phyloP scores from a whole-genome alignment of 345 rosid genomes.

The Populus tremula region DNA sequence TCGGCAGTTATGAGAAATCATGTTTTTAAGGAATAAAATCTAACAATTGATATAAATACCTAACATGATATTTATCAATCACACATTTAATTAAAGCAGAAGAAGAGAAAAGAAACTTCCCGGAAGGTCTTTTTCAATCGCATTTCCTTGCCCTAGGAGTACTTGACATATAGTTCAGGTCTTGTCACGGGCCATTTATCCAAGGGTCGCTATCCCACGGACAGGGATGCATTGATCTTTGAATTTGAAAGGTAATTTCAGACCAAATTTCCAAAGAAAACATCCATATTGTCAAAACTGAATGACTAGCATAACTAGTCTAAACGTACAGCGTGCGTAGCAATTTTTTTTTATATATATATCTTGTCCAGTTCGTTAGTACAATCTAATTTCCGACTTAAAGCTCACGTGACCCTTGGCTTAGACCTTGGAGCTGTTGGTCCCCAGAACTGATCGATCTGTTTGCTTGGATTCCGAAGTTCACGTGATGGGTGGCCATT shows the following conservation, averaged over 20 bases:
- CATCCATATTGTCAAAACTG: too few species aligned
- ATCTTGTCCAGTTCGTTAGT: background rate
- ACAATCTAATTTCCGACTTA: background rate
- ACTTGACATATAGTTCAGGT: background rate
- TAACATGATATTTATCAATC: too few species aligned
- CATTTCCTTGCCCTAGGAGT: background rate
- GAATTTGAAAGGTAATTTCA: too few species aligned
- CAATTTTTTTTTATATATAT: too few species aligned
- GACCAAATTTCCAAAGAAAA: too few species aligned
- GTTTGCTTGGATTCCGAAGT: background rate
- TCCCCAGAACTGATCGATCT: background rate
- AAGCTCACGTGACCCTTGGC: background rate
- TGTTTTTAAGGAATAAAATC: too few species aligned
- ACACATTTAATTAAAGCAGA: too few species aligned
- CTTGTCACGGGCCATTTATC: background rate
- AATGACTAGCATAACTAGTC: too few species aligned
- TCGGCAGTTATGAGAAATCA: too few species aligned
- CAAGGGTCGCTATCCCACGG: background rate
- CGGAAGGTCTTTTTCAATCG: background rate
- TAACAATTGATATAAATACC: too few species aligned
- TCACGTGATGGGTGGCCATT: background rate
- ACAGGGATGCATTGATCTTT: background rate
- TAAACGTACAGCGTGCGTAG: background rate
- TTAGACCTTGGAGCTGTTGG: background rate
- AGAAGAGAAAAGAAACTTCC: too few species aligned